Percentiles rank a stretch among this genome's conserved stretches.
Evolutionary conservation across 163 green algal genomes (phyloP).

Genomic region (Chlamydomonas reinhardtii): DNA sequence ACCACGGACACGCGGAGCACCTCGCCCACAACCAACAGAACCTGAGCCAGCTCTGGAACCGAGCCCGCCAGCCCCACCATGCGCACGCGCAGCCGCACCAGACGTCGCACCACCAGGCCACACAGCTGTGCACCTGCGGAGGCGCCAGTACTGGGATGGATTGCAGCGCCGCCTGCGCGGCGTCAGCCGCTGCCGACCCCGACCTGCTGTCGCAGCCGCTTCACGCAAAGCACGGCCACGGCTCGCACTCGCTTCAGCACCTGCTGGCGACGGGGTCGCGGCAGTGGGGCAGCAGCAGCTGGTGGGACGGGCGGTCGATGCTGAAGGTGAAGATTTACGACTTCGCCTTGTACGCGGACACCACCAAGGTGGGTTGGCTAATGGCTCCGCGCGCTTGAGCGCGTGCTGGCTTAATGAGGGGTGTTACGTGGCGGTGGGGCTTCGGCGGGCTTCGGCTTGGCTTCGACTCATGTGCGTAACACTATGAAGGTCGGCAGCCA

Average conservation of each 20-base stretch:
- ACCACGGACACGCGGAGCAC: neutral
- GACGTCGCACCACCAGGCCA: neutral
- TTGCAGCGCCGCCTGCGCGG: neutral
- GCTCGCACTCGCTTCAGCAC: slow-evolving; percentile 38
- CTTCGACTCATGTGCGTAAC: no score
- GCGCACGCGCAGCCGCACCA: neutral
- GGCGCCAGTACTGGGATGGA: neutral
- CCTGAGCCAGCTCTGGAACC: neutral
- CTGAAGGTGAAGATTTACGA: slow-evolving; percentile 80
- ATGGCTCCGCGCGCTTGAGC: no score
- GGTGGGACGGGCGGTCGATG: slow-evolving; percentile 60
- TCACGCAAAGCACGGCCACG: neutral
- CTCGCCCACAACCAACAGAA: neutral
- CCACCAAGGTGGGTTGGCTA: slow-evolving; percentile 62
- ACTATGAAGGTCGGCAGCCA: no score
- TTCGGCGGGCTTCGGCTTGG: no score
- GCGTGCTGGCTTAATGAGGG: no score
- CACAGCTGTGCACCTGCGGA: neutral
- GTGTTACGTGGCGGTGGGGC: no score
- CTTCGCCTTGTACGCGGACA: slow-evolving; percentile 76
- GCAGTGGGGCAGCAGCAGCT: slow-evolving; percentile 55
- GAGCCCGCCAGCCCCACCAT: neutral
- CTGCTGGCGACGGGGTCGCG: slow-evolving; percentile 62
- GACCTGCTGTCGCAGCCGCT: neutral
- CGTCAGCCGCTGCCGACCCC: neutral